Percentiles rank a stretch among this genome's conserved stretches.
These are phyloP conservation scores for Gossypium davidsonii DNA, from an alignment of 441 rosid species.

Conservation along the genomic window DNA sequence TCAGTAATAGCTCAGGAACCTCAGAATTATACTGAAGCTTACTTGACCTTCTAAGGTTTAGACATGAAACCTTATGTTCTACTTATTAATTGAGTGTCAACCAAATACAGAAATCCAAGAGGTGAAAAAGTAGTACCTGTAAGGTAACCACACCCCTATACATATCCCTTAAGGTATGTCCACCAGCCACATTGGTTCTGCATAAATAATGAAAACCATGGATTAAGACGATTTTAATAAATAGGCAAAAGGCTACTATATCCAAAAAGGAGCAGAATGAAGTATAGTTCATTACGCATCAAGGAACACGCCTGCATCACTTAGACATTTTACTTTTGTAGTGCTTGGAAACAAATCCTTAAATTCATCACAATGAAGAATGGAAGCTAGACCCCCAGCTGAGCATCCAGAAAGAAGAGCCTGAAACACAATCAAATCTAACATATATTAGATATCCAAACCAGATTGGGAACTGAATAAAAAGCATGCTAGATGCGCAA, in stretches of 20 bases:
- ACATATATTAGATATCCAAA: neutral
- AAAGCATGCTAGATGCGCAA: slow-evolving; percentile 16
- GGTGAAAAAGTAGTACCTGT: slow-evolving; percentile 26
- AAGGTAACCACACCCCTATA: slow-evolving; percentile 32
- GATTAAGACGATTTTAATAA: neutral
- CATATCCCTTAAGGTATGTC: slow-evolving; percentile 31
- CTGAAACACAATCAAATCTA: slow-evolving; percentile 17
- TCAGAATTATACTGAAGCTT: neutral
- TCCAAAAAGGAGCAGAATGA: neutral
- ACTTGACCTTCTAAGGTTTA: neutral
- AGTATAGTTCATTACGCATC: slow-evolving; percentile 30
- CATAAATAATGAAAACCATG: slow-evolving; percentile 9
- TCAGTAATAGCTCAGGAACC: neutral
- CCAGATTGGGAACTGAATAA: neutral
- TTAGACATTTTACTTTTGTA: slow-evolving; percentile 42
- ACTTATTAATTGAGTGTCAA: slow-evolving; percentile 1
- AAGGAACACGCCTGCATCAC: slow-evolving; percentile 43
- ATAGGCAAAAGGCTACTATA: neutral
- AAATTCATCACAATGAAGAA: slow-evolving; percentile 43
- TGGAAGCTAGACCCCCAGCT: slow-evolving; percentile 47
- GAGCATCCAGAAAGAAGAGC: slow-evolving; percentile 53
- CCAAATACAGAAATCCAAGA: neutral
- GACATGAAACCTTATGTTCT: neutral
- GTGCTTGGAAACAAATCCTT: slow-evolving; percentile 24
- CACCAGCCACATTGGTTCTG: slow-evolving; percentile 39